phyloP scores from a whole-genome alignment of 2,329 filamentous ascomycete genomes.

The Eutypa lata region DNA sequence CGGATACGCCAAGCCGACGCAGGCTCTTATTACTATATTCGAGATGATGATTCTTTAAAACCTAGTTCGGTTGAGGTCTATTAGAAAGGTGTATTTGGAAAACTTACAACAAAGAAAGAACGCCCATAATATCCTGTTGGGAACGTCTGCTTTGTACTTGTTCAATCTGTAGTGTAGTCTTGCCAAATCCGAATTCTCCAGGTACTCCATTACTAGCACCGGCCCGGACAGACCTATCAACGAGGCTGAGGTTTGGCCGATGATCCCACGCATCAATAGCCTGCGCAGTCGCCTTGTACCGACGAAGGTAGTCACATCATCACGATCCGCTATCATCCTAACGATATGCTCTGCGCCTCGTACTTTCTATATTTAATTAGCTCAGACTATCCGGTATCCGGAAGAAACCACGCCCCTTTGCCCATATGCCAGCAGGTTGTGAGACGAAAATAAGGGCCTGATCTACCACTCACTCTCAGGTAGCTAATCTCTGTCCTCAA shows the following conservation, averaged over 20 bases:
- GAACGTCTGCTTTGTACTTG: slow-evolving; percentile 2
- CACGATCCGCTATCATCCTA: background rate
- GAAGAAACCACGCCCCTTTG: too few relatives aligned
- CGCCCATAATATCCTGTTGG: slow-evolving; percentile 9
- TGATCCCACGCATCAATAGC: background rate
- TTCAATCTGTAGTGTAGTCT: slow-evolving; percentile 1
- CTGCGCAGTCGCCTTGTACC: slow-evolving; percentile 1
- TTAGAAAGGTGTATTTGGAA: background rate
- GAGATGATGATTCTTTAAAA: background rate
- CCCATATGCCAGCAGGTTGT: too few relatives aligned
- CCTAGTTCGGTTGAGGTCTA: background rate
- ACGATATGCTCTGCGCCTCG: slow-evolving; percentile 12
- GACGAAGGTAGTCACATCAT: background rate
- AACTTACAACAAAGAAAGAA: slow-evolving; percentile 10
- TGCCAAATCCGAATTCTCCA: slow-evolving; percentile 5
- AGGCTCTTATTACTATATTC: slow-evolving; percentile 8
- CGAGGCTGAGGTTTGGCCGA: background rate
- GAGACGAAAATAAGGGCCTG: too few relatives aligned
- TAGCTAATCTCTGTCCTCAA: slow-evolving; percentile 8
- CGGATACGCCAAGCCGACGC: slow-evolving; percentile 8
- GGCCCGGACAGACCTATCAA: slow-evolving; percentile 5
- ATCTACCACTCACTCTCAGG: slow-evolving; percentile 5
- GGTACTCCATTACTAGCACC: slow-evolving; percentile 6
- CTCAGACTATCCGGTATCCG: background rate
- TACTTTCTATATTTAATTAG: slow-evolving; percentile 2